Percentiles rank a stretch among this genome's conserved stretches.
phyloP scores from a whole-genome alignment of 768 basidiomycete species.

The Rhodosporidiobolus sp. region DNA sequence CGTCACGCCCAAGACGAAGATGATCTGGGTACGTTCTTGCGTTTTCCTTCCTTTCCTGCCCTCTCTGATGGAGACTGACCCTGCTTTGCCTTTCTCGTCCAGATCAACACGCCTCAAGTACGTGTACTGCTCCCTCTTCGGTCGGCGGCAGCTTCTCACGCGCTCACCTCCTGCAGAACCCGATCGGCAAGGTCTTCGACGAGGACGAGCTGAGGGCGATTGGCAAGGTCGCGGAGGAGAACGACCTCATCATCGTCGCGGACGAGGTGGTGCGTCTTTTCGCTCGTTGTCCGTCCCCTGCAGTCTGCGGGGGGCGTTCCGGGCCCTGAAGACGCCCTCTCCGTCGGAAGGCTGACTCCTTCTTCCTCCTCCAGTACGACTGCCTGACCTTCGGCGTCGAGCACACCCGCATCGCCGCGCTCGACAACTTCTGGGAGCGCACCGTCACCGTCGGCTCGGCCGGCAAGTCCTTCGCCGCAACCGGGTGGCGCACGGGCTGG shows the following conservation, averaged over 20 bases:
- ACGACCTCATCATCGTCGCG: conserved; percentile 85
- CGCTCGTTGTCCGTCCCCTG: no score
- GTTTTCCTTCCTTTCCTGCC: conserved; percentile 14
- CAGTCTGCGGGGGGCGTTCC: no score
- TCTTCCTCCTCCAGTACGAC: conserved; percentile 78
- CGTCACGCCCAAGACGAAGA: conserved; percentile 83
- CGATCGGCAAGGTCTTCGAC: conserved; percentile 95
- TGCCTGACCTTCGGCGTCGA: conserved; percentile 81
- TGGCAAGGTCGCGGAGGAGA: conserved; percentile 81
- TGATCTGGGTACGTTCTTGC: conserved; percentile 60
- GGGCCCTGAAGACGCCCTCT: no score
- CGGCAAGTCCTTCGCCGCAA: conserved; percentile 76
- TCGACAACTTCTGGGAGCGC: conserved; percentile 99
- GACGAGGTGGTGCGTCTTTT: conserved; percentile 82
- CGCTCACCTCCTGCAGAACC: conserved; percentile 73
- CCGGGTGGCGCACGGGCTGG: conserved; percentile 98
- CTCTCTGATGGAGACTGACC: neutral
- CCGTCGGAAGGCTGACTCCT: no score
- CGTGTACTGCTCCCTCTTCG: no score
- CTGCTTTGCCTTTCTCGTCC: conserved; percentile 30
- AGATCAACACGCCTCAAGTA: conserved; percentile 62
- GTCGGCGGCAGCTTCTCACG: no score
- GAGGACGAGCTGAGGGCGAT: conserved; percentile 76
- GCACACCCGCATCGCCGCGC: conserved; percentile 83
- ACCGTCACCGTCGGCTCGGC: conserved; percentile 78